Conservation (phyloP, 1,284 basidiomycete genomes). For the Chalciporus sp. region DNA sequence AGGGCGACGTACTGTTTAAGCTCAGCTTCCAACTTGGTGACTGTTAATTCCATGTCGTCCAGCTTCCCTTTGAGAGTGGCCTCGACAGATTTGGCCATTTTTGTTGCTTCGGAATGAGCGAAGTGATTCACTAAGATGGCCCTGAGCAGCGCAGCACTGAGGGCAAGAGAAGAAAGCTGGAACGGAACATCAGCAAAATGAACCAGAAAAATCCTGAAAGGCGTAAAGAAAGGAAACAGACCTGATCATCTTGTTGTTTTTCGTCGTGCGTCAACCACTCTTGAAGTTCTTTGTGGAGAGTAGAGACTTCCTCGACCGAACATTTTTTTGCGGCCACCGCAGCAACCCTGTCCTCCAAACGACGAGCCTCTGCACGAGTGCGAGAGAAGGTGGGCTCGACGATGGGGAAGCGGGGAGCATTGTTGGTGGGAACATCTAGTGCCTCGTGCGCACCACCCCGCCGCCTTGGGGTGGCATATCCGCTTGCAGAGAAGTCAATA, state of each 20-base stretch:
- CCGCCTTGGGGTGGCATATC: slow-evolving; percentile 64
- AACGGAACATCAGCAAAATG: slow-evolving; percentile 12
- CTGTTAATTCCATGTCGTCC: slow-evolving; percentile 60
- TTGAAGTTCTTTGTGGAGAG: slow-evolving; percentile 72
- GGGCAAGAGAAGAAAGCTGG: slow-evolving; percentile 64
- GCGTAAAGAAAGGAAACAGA: slow-evolving; percentile 41
- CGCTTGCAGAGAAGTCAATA: slow-evolving; percentile 67
- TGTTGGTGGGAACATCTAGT: slow-evolving; percentile 46
- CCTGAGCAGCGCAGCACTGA: slow-evolving; percentile 68
- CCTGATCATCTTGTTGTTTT: slow-evolving; percentile 59
- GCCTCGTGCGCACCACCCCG: slow-evolving; percentile 49
- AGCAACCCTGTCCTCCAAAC: slow-evolving; percentile 74
- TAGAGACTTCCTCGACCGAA: slow-evolving; percentile 77
- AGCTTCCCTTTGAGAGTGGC: slow-evolving; percentile 60
- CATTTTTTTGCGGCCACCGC: slow-evolving; percentile 81
- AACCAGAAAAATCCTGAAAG: slow-evolving; percentile 24
- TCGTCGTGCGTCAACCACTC: slow-evolving; percentile 65
- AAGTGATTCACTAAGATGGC: slow-evolving; percentile 80
- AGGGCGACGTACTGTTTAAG: slow-evolving; percentile 61
- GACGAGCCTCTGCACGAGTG: slow-evolving; percentile 58
- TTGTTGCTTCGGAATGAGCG: slow-evolving; percentile 73
- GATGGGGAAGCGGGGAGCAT: slow-evolving; percentile 46
- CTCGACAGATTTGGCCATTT: slow-evolving; percentile 62
- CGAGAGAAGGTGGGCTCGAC: slow-evolving; percentile 42
- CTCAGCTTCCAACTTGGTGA: slow-evolving; percentile 65